Percentiles rank a stretch among this genome's conserved stretches.
These are phyloP conservation scores for Tetraselmis striata DNA, from an alignment of 139 green algal species.

Conservation along the genomic window DNA sequence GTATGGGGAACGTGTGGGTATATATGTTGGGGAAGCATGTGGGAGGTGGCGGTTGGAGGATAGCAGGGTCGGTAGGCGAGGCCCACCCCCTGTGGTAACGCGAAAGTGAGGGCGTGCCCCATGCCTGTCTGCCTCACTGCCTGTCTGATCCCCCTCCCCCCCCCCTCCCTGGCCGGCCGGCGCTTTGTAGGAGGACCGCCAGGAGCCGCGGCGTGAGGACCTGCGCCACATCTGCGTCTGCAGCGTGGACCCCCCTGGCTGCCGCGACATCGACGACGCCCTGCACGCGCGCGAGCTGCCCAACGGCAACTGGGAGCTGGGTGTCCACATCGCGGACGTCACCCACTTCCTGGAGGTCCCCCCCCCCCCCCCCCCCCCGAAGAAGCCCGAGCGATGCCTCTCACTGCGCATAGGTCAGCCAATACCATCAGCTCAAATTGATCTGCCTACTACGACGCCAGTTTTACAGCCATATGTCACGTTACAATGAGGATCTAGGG, in stretches of 20 bases:
- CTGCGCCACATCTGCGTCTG: slow-evolving; percentile 61
- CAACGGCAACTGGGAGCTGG: slow-evolving; percentile 44
- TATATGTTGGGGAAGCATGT: too few species aligned
- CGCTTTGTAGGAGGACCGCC: background rate
- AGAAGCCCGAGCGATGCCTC: too few species aligned
- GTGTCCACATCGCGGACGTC: slow-evolving; percentile 93
- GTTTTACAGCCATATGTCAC: too few species aligned
- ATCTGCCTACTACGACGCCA: too few species aligned
- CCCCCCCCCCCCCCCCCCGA: too few species aligned
- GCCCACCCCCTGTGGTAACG: background rate
- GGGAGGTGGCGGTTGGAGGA: too few species aligned
- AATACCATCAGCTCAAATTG: slow-evolving; percentile 6
- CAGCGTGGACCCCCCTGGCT: slow-evolving; percentile 79
- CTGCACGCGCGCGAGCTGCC: slow-evolving; percentile 60
- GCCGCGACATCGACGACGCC: slow-evolving; percentile 89
- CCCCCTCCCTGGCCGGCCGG: slow-evolving; percentile 26
- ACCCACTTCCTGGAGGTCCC: slow-evolving; percentile 64
- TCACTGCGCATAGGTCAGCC: too few species aligned
- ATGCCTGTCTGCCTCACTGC: slow-evolving; percentile 1
- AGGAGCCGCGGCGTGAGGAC: slow-evolving; percentile 30
- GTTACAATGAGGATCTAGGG: too few species aligned
- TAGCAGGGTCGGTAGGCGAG: too few species aligned
- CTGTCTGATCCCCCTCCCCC: background rate
- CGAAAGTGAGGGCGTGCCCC: background rate
- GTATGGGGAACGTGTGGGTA: background rate